Base-by-base conservation (phyloP, 768 basidiomycete genomes). In the Leccinum pellstonianum region DNA sequence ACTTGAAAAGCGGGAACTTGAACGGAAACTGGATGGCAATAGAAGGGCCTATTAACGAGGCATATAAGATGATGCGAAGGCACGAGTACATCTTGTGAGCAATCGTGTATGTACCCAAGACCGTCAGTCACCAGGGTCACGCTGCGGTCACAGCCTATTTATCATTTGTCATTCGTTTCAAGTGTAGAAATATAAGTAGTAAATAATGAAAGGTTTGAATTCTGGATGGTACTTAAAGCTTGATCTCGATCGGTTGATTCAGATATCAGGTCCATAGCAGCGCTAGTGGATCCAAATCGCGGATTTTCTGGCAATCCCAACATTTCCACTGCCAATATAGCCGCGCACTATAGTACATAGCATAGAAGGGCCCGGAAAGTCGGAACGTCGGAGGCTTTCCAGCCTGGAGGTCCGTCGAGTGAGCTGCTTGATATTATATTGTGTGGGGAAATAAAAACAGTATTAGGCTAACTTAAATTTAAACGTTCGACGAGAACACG, bases 1-100 rank as follows among this genome's bases (percentile, higher is more conserved):
- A 64, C 50, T 79, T 79, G 69, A 86, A 79, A 68, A 87, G 81
- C 5, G 85, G 83, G 19, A 87, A 58, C 53, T 77, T 75, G 70
- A 88, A 88, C 14, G 86, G 86, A 15, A 80, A 47, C 62, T 80
- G 79, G 58, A 79, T 70, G 31, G 74, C 77, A 23, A 69, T 52
- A 10, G 67, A 65, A 41, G 69, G 53, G 17, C 58, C 49, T 23
- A 66, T 59, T 11, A 77, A 58, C 27, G 70, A 66, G 54, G 61
- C 56, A 29, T 33, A 67, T 31, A 70, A 19, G 52, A 68, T 2
- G 62, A 63, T 55, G 9, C 46, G 64, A 38, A 58, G 49, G 43
- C 66, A 57, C 33, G 62, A 55, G 55, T 50, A 43, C 71, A 73
- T 66, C 50, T 51, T 51, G 21, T 43, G 46, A 25, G 29, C 37